Base-by-base conservation (phyloP, 805 yeast species). In the Starmerella etchellsii region DNA sequence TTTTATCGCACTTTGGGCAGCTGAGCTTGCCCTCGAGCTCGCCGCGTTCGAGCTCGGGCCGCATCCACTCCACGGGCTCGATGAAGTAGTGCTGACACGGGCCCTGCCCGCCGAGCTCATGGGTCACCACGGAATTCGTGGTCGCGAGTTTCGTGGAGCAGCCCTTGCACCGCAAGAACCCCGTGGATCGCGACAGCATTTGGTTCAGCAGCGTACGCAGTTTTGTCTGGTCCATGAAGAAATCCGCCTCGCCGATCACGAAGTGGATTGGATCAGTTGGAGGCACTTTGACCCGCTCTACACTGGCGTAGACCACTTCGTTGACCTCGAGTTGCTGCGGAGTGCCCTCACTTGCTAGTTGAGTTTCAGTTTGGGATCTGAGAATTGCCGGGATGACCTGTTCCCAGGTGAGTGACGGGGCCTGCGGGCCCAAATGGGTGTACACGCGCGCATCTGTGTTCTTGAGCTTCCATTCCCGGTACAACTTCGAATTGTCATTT, bases 21-120 rank as follows among this genome's bases (percentile, higher is more conserved):
- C 63, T 58, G 33, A 91, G 74, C 54, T 80, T 82, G 2, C 98
- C 98, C 58, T 88, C 96, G 8, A 91, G 53, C 38, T 76, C 80
- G 27, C 82, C 82, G 50, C 71, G 69, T 35, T 70, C 75, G 30
- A 88, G 63, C 57, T 83, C 95, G 4, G 66, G 64, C 44, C 78
- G 72, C 98, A 91, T 91, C 98, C 98, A 91, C 26, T 68, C 68
- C 39, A 88, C 62, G 0, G 97, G 97, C 59, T 91, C 96, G 23
- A 81, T 66, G 53, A 85, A 91, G 56, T 67, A 79, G 58, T 87
- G 95, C 6, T 93, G 81, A 59, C 98, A 88, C 21, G 30, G 35
- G 22, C 52, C 52, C 13, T 39, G 39, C 14, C 34, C 22, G 20
- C 49, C 49, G 3, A 43, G 39, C 19, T 44, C 37, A 60, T 87